Base-by-base conservation (phyloP, 345 rosid genomes). In the Physaria fendleri region DNA sequence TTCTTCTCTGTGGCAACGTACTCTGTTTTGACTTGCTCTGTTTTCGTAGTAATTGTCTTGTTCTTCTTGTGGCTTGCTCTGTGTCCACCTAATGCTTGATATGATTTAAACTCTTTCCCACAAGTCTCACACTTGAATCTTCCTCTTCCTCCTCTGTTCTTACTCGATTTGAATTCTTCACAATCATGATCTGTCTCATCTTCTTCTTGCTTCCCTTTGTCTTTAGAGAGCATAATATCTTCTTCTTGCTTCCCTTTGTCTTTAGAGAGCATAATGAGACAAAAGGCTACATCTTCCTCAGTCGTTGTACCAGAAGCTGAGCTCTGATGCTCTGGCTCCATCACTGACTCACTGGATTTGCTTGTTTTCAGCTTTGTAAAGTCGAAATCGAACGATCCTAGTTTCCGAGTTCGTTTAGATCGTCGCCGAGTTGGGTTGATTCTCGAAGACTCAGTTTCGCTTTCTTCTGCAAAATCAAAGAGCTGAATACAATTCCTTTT, bases 11-110 rank as follows among this genome's bases (percentile, higher is more conserved):
- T 48, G 18, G 74, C 67, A 16, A 55, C 84, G 45, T 75, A 77
- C 56, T 59, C 77, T 77, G 56, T 23, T 73, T 72, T 16, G 60
- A 18, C 58, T 6, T 55, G 47, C 58, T 57, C 54, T 49, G 60
- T 56, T 62, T 60, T 50, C 47, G 62, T 27, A 34, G 59, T 64
- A 40, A 56, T 21, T 60, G 76, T 39, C 52, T 73, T 80, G 33
- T 81, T 77, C 68, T 84, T 86, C 71, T 80, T 86, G 75, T 92
- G 98, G 40, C 96, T 92, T 53, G 98, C 98, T 49, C 96, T 66
- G 57, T 93, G 99, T 3, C 97, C 94, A 17, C 97, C 96, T 34
- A 93, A 63, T 21, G 96, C 97, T 73, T 89, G 97, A 73, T 89
- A 89, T 1, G 99, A 89, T 76, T 79, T 85, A 43, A 93, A 89